Percentiles rank a stretch among this genome's conserved stretches.
These are phyloP conservation scores for Eucalyptus erythrocorys DNA, from an alignment of 345 rosid genomes.

Conservation along the genomic window DNA sequence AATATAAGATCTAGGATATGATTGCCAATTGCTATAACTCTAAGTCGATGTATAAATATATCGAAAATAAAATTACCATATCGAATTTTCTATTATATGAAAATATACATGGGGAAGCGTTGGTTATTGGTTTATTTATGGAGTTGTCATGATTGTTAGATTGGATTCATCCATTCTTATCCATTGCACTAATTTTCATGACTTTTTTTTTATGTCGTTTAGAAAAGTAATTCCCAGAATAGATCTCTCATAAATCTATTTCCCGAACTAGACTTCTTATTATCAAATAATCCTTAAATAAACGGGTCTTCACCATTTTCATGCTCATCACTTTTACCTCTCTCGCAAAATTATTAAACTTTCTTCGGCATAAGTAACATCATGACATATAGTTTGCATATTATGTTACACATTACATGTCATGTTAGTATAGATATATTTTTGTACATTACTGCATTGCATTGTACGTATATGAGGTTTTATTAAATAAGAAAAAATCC, in stretches of 20 bases:
- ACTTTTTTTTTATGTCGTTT: neutral
- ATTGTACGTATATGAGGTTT: no score
- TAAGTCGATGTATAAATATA: neutral
- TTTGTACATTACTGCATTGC: no score
- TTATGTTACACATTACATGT: no score
- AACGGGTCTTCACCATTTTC: neutral
- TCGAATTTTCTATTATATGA: neutral
- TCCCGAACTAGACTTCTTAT: neutral
- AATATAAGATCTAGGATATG: neutral
- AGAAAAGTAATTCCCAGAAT: neutral
- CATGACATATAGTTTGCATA: no score
- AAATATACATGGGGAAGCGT: neutral
- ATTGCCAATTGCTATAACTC: neutral
- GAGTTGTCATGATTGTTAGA: neutral
- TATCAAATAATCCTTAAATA: neutral
- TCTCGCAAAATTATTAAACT: neutral
- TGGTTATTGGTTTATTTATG: neutral
- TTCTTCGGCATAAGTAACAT: no score
- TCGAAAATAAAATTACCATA: neutral
- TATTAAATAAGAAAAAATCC: no score
- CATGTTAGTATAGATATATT: no score
- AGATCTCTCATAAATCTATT: neutral
- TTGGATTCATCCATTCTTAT: neutral
- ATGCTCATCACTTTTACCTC: neutral
- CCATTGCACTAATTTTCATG: neutral